A percentile compares a stretch with the other conserved stretches of the same genome.
Conservation (phyloP, 495 filamentous ascomycete genomes). For the Aspergillus mulundensis region DNA sequence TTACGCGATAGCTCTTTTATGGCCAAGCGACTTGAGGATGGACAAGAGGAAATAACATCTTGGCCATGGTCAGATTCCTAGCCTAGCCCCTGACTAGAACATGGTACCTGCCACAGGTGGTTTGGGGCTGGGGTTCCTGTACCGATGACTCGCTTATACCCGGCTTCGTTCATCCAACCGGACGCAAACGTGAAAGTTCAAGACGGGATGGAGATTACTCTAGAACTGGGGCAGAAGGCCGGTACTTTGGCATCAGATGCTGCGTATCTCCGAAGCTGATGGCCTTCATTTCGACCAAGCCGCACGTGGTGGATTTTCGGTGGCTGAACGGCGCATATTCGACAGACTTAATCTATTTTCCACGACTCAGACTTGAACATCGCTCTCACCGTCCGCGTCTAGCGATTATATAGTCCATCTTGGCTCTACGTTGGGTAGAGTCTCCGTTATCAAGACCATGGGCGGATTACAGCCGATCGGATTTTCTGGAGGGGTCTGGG, state of each 20-base stretch:
- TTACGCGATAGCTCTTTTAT: background rate
- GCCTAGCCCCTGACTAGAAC: background rate
- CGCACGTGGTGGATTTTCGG: slow-evolving; percentile 7
- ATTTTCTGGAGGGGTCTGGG: background rate
- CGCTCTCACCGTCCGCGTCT: background rate
- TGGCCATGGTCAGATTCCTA: background rate
- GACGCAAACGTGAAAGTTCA: background rate
- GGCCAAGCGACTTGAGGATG: background rate
- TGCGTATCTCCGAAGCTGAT: background rate
- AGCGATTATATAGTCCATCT: background rate
- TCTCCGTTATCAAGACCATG: background rate
- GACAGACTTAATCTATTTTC: slow-evolving; percentile 2
- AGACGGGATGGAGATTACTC: background rate
- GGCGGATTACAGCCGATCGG: background rate
- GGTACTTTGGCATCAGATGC: background rate
- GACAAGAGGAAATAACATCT: background rate
- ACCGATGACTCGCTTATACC: background rate
- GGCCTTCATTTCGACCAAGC: background rate
- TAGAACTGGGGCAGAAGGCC: slow-evolving; percentile 3
- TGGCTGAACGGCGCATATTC: background rate
- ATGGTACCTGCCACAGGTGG: background rate
- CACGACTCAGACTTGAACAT: background rate
- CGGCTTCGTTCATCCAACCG: background rate
- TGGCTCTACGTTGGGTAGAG: background rate
- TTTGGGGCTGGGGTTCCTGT: background rate